These are phyloP conservation scores for Mycena chlorophos DNA, from an alignment of 768 basidiomycete genomes.

Conservation along the genomic window DNA sequence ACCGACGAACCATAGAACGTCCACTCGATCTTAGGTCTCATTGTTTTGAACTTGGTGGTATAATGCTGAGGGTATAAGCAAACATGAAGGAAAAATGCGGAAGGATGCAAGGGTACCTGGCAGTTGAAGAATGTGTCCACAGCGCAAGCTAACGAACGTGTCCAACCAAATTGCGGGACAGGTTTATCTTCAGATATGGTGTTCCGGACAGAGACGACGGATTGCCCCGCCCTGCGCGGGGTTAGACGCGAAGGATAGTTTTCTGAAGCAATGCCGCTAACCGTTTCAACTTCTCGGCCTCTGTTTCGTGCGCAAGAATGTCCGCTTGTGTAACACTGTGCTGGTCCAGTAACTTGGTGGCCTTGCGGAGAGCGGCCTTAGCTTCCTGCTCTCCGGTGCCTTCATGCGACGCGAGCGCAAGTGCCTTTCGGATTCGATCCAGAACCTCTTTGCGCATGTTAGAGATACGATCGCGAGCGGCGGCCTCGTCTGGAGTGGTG, in stretches of 20 bases:
- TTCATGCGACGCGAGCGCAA: slow-evolving; percentile 21
- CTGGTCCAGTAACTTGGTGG: neutral
- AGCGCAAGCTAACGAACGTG: slow-evolving; percentile 14
- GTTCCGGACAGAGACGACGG: slow-evolving; percentile 24
- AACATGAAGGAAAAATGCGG: too few relatives aligned
- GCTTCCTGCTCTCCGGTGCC: slow-evolving; percentile 27
- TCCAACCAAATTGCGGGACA: slow-evolving; percentile 20
- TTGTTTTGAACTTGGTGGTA: too few relatives aligned
- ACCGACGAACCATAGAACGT: slow-evolving; percentile 28
- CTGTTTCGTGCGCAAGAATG: slow-evolving; percentile 26
- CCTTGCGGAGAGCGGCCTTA: slow-evolving; percentile 23
- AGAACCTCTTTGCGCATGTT: slow-evolving; percentile 21
- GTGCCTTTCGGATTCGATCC: slow-evolving; percentile 20
- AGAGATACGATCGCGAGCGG: slow-evolving; percentile 15
- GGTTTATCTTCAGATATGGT: neutral
- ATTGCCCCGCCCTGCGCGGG: slow-evolving; percentile 16
- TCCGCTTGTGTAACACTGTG: slow-evolving; percentile 31
- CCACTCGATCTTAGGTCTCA: slow-evolving; percentile 18
- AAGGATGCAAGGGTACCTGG: too few relatives aligned
- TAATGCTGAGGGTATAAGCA: too few relatives aligned
- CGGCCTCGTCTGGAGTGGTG: slow-evolving; percentile 8
- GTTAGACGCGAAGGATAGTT: neutral
- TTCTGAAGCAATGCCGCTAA: neutral
- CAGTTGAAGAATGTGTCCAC: slow-evolving; percentile 29
- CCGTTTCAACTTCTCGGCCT: slow-evolving; percentile 29